phyloP scores from a whole-genome alignment of 2,329 filamentous ascomycete species.

The Fusarium equiseti region DNA sequence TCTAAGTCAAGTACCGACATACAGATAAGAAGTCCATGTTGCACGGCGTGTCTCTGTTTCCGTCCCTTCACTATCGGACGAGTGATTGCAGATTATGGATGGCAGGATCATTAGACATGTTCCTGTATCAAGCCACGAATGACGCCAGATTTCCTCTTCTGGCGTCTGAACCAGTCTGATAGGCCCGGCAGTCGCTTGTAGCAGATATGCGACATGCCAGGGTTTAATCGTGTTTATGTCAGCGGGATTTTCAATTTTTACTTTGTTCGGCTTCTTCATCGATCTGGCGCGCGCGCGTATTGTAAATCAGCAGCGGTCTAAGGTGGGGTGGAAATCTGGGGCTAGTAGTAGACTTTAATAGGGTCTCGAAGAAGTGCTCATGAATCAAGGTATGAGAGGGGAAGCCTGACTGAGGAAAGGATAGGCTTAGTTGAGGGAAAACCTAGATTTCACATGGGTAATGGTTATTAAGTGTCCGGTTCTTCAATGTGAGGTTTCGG shows the following conservation, averaged over 20 bases:
- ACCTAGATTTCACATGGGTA: neutral
- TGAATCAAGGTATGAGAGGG: neutral
- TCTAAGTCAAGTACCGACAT: no score
- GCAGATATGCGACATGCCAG: conserved; percentile 6
- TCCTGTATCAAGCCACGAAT: neutral
- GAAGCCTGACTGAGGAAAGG: neutral
- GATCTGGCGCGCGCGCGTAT: conserved; percentile 19
- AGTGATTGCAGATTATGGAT: neutral
- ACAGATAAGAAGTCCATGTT: no score
- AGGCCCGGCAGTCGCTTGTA: conserved; percentile 11
- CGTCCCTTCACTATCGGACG: neutral
- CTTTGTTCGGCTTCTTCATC: neutral
- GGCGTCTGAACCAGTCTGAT: conserved; percentile 22
- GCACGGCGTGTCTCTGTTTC: neutral
- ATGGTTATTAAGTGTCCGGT: neutral
- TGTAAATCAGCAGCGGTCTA: conserved; percentile 9
- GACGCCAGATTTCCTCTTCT: conserved; percentile 21
- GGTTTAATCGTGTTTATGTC: conserved; percentile 7
- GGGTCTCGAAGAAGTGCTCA: neutral
- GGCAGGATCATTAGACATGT: neutral
- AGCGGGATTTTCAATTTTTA: neutral
- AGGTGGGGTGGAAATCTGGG: neutral
- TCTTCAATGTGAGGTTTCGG: neutral
- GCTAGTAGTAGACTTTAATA: neutral
- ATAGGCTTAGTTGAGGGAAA: neutral